Conservation (phyloP, 805 yeast genomes). For the Metschnikowia gruessii region DNA sequence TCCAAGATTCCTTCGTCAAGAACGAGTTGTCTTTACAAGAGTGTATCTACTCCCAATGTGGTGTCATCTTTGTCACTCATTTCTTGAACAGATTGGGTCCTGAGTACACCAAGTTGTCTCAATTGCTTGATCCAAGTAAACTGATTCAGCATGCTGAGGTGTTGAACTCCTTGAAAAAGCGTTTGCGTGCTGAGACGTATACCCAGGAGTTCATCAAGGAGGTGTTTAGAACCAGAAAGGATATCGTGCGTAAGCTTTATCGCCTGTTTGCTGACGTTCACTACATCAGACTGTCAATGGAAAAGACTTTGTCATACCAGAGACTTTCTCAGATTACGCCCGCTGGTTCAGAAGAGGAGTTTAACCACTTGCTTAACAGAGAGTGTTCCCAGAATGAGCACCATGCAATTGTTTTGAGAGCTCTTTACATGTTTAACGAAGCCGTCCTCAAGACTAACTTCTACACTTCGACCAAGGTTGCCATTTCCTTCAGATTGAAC, state of each 20-base stretch:
- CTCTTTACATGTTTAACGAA: constrained; percentile 80
- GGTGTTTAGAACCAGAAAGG: constrained; percentile 66
- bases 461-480: constrained; percentile 90
- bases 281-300: constrained; percentile 68
- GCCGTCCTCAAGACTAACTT: constrained; percentile 90
- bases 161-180: constrained; percentile 74
- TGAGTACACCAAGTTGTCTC: constrained; percentile 70
- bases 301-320: constrained; percentile 81
- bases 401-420: constrained; percentile 73
- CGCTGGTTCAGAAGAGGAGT: constrained; percentile 70
- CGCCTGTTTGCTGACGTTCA: constrained; percentile 90
- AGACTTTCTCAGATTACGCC: constrained; percentile 76
- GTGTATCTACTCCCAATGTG: constrained; percentile 90
- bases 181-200: constrained; percentile 90
- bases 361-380: constrained; percentile 61
- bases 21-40: constrained; percentile 90
- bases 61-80: constrained; percentile 88
- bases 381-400: constrained; percentile 79
- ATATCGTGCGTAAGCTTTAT: constrained; percentile 76
- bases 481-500: constrained; percentile 86
- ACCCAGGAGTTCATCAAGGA: constrained; percentile 81
- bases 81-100: constrained; percentile 92
- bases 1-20: constrained; percentile 66
- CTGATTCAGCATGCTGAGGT: constrained; percentile 71
- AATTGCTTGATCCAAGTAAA: constrained; percentile 59